Conservation (phyloP, 805 yeast species). For the Citeromyces matritensis region DNA sequence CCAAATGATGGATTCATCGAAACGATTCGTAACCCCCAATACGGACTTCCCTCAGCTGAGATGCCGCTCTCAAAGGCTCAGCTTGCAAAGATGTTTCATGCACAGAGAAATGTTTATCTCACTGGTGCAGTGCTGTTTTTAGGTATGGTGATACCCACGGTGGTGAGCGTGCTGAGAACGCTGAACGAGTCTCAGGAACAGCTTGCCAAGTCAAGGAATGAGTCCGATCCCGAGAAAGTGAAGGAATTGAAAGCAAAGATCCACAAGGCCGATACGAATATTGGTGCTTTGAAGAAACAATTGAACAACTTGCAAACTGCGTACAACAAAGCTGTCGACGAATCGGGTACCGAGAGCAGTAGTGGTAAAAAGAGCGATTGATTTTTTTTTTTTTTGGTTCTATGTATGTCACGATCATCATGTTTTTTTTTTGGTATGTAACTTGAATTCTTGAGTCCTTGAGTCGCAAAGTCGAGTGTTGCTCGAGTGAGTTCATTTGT, state of each 20-base stretch:
- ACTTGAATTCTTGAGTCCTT: not conserved
- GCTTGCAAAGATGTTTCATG: conserved; percentile 32
- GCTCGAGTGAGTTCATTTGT: not conserved
- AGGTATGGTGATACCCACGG: conserved; percentile 26
- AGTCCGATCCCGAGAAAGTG: conserved; percentile 8
- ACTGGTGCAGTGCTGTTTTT: conserved; percentile 38
- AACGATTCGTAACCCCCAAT: conserved; percentile 12
- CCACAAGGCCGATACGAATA: conserved; percentile 19
- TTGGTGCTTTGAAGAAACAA: conserved; percentile 23
- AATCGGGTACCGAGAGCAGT: conserved; percentile 3
- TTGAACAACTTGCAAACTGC: conserved; percentile 20
- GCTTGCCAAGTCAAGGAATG: conserved; percentile 9
- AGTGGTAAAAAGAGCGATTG: not conserved
- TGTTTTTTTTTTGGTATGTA: not conserved
- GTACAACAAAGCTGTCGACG: conserved; percentile 18
- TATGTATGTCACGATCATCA: not conserved
- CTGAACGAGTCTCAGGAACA: conserved; percentile 20
- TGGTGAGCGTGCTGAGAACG: conserved; percentile 24
- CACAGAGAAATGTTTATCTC: conserved; percentile 42
- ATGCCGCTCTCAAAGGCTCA: conserved; percentile 19
- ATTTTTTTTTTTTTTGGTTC: not conserved
- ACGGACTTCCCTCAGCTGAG: conserved; percentile 8
- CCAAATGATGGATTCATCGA: conserved; percentile 39
- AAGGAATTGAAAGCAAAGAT: conserved; percentile 18
- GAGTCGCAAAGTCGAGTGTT: not conserved